These are phyloP conservation scores for Puccinellia tenuiflora DNA, from an alignment of 176 grass and related monocot species.

Conservation along the genomic window DNA sequence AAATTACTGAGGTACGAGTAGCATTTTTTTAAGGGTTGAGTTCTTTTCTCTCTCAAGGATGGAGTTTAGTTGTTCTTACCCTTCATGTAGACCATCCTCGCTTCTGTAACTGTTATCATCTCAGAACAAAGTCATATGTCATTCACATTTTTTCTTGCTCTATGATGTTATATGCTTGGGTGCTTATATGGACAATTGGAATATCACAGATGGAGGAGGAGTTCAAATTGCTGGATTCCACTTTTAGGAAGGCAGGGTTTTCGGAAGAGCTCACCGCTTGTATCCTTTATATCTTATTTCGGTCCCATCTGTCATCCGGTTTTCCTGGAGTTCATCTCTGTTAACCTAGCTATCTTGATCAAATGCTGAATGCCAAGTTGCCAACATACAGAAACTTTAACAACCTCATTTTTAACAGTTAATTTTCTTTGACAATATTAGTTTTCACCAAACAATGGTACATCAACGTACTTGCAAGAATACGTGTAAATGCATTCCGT, in stretches of 20 bases:
- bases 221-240: conserved; percentile 43
- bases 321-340: conserved; percentile 18
- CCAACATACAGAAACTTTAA: conserved; percentile 39
- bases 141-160: not conserved
- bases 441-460: conserved; percentile 94
- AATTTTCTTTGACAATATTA: conserved; percentile 58
- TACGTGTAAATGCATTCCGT: conserved; percentile 89
- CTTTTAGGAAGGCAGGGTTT: conserved; percentile 58
- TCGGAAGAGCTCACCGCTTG: conserved; percentile 45
- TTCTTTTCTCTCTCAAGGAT: not conserved
- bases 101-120: not conserved
- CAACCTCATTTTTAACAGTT: not conserved
- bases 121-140: not conserved
- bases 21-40: not conserved
- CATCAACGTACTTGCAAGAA: conserved; percentile 80
- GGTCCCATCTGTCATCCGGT: not conserved
- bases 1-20: conserved; percentile 57
- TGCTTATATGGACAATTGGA: conserved; percentile 15
- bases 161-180: not conserved
- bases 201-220: conserved; percentile 68
- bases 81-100: not conserved
- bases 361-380: conserved; percentile 1
- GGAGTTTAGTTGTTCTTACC: not conserved
- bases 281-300: conserved; percentile 54
- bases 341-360: conserved; percentile 25